A percentile compares a stretch with the other conserved stretches of the same genome.
Conservation (phyloP, 1,284 basidiomycete genomes). For the Ganoderma resinaceum region DNA sequence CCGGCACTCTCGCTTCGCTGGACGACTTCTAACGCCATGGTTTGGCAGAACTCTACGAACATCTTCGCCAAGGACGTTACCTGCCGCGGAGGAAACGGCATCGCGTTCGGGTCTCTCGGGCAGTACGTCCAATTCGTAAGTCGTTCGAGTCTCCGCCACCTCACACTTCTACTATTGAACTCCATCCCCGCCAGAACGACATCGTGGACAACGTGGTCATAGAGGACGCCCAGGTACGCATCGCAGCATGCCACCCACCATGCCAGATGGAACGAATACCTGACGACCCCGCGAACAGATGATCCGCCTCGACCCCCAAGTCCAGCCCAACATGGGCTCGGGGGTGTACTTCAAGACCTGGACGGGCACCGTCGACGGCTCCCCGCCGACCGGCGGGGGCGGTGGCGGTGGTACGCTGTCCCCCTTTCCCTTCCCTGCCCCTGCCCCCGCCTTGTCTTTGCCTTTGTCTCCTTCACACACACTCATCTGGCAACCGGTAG, state of each 20-base stretch:
- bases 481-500: slow-evolving; percentile 35
- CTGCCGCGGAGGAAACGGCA: slow-evolving; percentile 67
- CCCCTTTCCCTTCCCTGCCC: neutral
- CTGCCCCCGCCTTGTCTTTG: too few relatives aligned
- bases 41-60: slow-evolving; percentile 60
- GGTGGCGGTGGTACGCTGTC: slow-evolving; percentile 53
- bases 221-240: slow-evolving; percentile 52
- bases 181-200: slow-evolving; percentile 49
- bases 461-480: too few relatives aligned
- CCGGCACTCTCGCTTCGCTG: neutral
- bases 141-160: neutral
- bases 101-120: slow-evolving; percentile 68
- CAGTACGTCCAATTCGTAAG: slow-evolving; percentile 63
- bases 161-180: neutral
- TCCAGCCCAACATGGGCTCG: slow-evolving; percentile 62
- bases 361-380: slow-evolving; percentile 59
- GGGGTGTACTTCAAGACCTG: slow-evolving; percentile 73
- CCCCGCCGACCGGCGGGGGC: slow-evolving; percentile 68
- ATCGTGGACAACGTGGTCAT: slow-evolving; percentile 61
- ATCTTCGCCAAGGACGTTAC: slow-evolving; percentile 57
- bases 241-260: neutral
- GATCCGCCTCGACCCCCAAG: slow-evolving; percentile 50
- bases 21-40: neutral
- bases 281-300: slow-evolving; percentile 40
- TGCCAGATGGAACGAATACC: too few relatives aligned